Percentiles rank a stretch among this genome's conserved stretches.
These are phyloP conservation scores for Favolaschia claudopus DNA, from an alignment of 768 basidiomycete species.

Conservation along the genomic window DNA sequence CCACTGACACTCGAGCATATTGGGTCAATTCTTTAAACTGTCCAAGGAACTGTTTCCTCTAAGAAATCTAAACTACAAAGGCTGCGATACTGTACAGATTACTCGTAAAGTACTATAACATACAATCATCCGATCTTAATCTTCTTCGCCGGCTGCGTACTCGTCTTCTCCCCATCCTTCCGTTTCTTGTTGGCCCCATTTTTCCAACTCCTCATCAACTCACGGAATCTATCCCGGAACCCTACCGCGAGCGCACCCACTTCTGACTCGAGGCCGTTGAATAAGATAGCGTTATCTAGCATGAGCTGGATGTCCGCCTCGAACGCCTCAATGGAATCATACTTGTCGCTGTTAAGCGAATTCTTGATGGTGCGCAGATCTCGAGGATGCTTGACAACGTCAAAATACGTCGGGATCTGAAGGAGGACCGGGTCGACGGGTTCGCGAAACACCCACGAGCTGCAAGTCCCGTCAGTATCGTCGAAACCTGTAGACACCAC, in stretches of 20 bases:
- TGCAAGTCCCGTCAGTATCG: conserved; percentile 36
- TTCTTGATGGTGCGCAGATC: conserved; percentile 84
- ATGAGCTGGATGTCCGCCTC: conserved; percentile 89
- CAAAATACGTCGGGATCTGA: conserved; percentile 87
- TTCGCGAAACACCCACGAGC: conserved; percentile 80
- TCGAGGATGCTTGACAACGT: conserved; percentile 88
- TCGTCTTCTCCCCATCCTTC: conserved; percentile 74
- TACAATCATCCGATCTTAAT: conserved; percentile 60
- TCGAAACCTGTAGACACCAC: neutral
- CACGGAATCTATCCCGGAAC: conserved; percentile 59
- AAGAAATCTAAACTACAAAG: no score
- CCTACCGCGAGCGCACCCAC: conserved; percentile 70
- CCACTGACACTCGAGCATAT: no score
- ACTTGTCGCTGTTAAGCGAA: conserved; percentile 85
- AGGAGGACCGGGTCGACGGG: conserved; percentile 89
- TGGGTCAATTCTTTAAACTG: no score
- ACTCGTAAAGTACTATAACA: conserved; percentile 14
- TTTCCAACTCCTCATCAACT: conserved; percentile 58
- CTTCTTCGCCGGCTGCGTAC: conserved; percentile 74
- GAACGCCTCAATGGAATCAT: conserved; percentile 78
- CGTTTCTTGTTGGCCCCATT: conserved; percentile 69
- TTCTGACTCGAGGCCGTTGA: conserved; percentile 85
- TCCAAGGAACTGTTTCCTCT: no score
- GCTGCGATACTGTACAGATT: conserved; percentile 42
- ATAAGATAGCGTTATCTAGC: conserved; percentile 86